Evolutionary conservation across 768 basidiomycete species (phyloP), one percentile per base, ranked within the genome.

Genomic region (Cystoderma amianthinum): DNA sequence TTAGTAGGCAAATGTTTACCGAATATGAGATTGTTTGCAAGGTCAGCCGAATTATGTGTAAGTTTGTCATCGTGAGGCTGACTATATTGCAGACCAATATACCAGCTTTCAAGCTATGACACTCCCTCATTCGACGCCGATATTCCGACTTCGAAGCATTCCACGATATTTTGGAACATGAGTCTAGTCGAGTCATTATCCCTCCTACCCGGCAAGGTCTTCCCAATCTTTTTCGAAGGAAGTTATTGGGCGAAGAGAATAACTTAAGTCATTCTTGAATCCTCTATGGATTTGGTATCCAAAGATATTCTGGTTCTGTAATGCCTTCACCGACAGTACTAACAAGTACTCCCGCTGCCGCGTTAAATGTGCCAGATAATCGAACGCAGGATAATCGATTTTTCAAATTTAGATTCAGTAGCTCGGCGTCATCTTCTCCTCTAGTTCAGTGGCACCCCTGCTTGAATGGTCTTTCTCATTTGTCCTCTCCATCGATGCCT

Each of bases 1-100:
- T 94, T 54, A 94, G 96, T 19, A 73, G 96, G 53, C 97, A 97
- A 75, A 95, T 95, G 94, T 99, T 89, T 65, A 99, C 96, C 32
- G 95, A 98, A 71, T 98, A 98, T 56, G 96, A 99, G 67, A 84
- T 99, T 44, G 85, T 97, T 34, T 96, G 92, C 76, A 93, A 93
- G 80, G 94, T 88, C 44, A 47, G 72, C 55, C 13, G 28, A 2
- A 16, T 21, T 18, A 20, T n/a, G n/a, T 35, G n/a, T n/a, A n/a
- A n/a, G n/a, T n/a, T n/a, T n/a, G n/a, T n/a, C n/a, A n/a, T n/a
- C n/a, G n/a, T 1, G 2, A 43, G 6, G 22, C 13, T 32, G 39
- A 21, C 10, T 12, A 16, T 30, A 34, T 13, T 48, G n/a, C n/a
- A 96, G 93, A 98, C 96, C 52, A 98, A 98, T 64, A 99, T 98